Conservation (phyloP, 2,329 filamentous ascomycete genomes). For the Clarireedia monteithiana region DNA sequence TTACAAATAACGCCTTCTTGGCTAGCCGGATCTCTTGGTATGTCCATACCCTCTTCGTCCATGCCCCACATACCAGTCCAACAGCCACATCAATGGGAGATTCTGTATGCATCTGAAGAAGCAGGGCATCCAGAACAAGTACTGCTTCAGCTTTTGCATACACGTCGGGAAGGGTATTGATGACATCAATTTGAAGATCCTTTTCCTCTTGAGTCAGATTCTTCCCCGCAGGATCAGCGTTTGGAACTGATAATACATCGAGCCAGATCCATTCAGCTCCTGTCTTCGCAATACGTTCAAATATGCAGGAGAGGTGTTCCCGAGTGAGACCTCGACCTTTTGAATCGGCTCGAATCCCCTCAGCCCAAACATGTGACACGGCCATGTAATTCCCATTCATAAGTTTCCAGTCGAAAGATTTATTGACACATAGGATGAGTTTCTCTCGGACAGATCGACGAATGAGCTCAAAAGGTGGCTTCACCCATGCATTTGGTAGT, state of each 20-base stretch:
- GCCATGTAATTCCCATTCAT: too few relatives aligned
- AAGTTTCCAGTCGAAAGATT: too few relatives aligned
- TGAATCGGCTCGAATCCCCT: too few relatives aligned
- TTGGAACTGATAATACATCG: constrained; percentile 15
- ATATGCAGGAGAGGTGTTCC: too few relatives aligned
- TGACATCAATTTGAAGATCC: constrained; percentile 11
- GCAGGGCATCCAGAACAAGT: constrained; percentile 15
- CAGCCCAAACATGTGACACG: too few relatives aligned
- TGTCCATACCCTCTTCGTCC: constrained; percentile 16
- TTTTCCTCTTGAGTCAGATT: constrained; percentile 9
- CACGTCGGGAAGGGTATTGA: constrained; percentile 14
- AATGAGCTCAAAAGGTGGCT: too few relatives aligned
- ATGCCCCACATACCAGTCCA: constrained; percentile 12
- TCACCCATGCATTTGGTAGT: too few relatives aligned
- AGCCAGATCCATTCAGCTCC: constrained; percentile 16
- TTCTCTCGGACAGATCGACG: too few relatives aligned
- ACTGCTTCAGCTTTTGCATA: constrained; percentile 14
- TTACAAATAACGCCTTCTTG: constrained; percentile 6
- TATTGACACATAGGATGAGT: too few relatives aligned
- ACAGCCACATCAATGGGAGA: constrained; percentile 12
- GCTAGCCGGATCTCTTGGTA: constrained; percentile 19
- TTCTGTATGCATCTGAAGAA: constrained; percentile 10
- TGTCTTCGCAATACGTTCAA: too few relatives aligned
- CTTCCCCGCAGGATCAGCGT: not conserved
- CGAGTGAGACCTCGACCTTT: too few relatives aligned